Evolutionary conservation across 2,329 filamentous ascomycete species (phyloP).

Genomic region (Epichloe typhina): DNA sequence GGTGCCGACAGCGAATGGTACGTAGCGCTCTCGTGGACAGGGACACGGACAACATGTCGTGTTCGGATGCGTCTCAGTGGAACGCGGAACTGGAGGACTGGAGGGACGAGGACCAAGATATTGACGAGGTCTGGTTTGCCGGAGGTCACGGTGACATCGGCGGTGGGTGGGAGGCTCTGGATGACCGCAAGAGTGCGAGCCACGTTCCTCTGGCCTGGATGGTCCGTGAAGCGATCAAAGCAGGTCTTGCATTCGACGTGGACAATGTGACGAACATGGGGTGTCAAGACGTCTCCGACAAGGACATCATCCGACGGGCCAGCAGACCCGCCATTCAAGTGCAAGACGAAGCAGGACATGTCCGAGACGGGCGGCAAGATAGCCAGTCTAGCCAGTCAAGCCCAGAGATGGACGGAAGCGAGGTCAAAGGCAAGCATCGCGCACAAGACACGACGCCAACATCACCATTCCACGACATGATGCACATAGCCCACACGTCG

Average conservation of each 20-base stretch:
- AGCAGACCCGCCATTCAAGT: constrained; percentile 14
- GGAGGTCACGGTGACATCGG: constrained; percentile 70
- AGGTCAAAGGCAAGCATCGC: constrained; percentile 5
- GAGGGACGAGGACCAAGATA: constrained; percentile 49
- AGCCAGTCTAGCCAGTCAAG: constrained; percentile 9
- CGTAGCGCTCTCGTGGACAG: constrained; percentile 9
- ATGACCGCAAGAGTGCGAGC: constrained; percentile 47
- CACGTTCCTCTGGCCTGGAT: constrained; percentile 61
- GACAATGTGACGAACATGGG: constrained; percentile 54
- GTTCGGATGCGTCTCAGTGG: constrained; percentile 17
- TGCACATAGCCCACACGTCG: constrained; percentile 42
- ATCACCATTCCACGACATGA: constrained; percentile 39
- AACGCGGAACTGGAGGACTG: constrained; percentile 23
- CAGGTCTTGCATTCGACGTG: constrained; percentile 57
- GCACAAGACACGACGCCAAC: constrained; percentile 5
- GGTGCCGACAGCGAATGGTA: constrained; percentile 19
- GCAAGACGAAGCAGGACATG: constrained; percentile 8
- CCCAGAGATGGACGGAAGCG: constrained; percentile 11
- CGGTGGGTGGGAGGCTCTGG: constrained; percentile 55
- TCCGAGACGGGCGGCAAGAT: constrained; percentile 7
- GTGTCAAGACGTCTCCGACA: constrained; percentile 25
- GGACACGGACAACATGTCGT: constrained; percentile 15
- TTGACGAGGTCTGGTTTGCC: constrained; percentile 70
- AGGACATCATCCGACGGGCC: constrained; percentile 5
- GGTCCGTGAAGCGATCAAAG: constrained; percentile 43